Base-by-base conservation (phyloP, 1,139 yeast genomes). In the Debaryomycetaceae sp. region DNA sequence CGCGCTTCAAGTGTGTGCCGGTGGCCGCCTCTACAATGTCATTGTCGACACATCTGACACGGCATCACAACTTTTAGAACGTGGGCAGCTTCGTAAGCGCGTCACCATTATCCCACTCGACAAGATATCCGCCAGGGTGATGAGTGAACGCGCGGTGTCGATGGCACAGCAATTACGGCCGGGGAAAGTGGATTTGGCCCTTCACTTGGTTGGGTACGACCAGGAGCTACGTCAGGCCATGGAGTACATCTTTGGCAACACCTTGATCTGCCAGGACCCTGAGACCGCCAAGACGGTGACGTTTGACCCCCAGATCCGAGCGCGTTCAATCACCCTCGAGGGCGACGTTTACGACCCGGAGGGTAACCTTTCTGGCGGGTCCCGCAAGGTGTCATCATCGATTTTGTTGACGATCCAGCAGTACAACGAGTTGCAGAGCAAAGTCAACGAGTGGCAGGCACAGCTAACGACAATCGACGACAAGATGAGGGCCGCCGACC, bases 321-420 rank as follows among this genome's bases (percentile, higher is more conserved):
- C 89, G 1, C 77, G 91, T 46, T 82, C 95, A n/a, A 89, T 93
- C 10, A 93, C 99, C 0, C 54, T 84, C 25, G 93, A 89, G 32
- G 99, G 98, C 29, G 98, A 91, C 56, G 73, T 82, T 8, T 93
- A 89, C 57, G 98, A 93, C 51, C 98, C 98, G 0, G 88, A 83
- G 44, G 99, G 99, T 10, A 86, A 95, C 15, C 63, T 93, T 24
- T 84, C 96, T 1, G 99, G 99, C 32, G 98, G 98, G n/a, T 80
- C 94, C 15, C 71, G 91, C 42, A 76, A 69, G 41, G 58, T 64
- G 29, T 68, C 76, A 10, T 66, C 74, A 4, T 74, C 88, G 0
- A 56, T 83, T 4, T 63, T 91, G 36, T 56, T 77, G 6, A 75
- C 74, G 31, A 75, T 89, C 50, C 94, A 83, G 47, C 74, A 75